Evolutionary conservation across 805 yeast genomes (phyloP), one percentile per base, ranked within the genome.

Genomic region (Saccharomycopsis sp.): DNA sequence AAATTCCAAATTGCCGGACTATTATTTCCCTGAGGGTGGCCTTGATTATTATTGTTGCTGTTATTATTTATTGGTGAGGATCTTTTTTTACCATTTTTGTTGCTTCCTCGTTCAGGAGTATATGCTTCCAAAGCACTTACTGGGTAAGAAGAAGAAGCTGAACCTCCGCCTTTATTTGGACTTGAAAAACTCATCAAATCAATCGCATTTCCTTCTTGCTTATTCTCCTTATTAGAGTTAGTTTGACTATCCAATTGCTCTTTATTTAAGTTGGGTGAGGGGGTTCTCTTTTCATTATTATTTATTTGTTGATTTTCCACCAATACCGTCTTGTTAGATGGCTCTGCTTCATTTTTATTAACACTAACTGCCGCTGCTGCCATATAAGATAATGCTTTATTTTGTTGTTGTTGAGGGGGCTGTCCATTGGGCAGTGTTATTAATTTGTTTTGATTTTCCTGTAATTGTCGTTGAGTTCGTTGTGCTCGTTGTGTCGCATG

Each of bases 1-100:
- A 85, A 80, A 59, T 84, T 85, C 97, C 96, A 86, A 48, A 89
- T 75, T 14, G 95, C 96, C 1, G 97, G 97, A 1, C 95, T 85
- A 23, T 32, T 45, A 40, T 40, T 43, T 40, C 19, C 44, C 33
- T 31, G 52, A 31, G 20, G 51, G 45, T 11, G 51, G 49, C 14
- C 54, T 41, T 21, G 56, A 47, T 37, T 55, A 42, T 35, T 20
- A 31, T 31, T 20, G 11, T 11, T n/a, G 13, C n/a, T 11, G 31
- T 27, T 27, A 27, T 11, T n/a, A 31, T 20, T 20, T 8, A 6
- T 20, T 14, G 9, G 19, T 9, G 35, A 31, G 11, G 29, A 26
- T 26, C 13, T 13, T 14, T 31, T 31, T 20, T 31, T 31, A 9
- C 35, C 35, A 20, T 31, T 31, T 9, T 31, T 31, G 38, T 53